These are phyloP conservation scores for Blumeria hordei DNA, from an alignment of 2,329 filamentous ascomycete species.

Conservation along the genomic window DNA sequence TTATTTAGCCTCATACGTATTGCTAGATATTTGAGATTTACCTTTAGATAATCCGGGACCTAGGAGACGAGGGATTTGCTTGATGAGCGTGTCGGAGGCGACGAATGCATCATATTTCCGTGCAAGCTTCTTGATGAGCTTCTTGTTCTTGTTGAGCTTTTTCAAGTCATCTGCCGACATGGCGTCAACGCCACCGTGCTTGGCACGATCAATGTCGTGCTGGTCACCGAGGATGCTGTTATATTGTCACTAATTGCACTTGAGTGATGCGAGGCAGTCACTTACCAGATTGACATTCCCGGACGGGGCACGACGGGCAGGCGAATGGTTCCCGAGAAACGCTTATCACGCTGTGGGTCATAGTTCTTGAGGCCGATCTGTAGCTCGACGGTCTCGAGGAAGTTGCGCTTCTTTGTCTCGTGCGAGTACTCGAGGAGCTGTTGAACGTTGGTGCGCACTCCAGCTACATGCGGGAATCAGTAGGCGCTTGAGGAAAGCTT, in stretches of 20 bases:
- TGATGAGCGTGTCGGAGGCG: slow-evolving; percentile 91
- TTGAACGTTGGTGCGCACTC: slow-evolving; percentile 86
- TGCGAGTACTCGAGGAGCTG: slow-evolving; percentile 87
- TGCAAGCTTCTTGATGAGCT: slow-evolving; percentile 99
- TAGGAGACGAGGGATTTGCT: slow-evolving; percentile 98
- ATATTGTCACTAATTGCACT: slow-evolving; percentile 11
- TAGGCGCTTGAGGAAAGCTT: not conserved
- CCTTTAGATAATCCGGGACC: slow-evolving; percentile 96
- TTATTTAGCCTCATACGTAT: slow-evolving; percentile 9
- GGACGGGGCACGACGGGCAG: slow-evolving; percentile 79
- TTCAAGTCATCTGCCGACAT: slow-evolving; percentile 98
- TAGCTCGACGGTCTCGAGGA: slow-evolving; percentile 81
- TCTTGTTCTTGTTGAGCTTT: slow-evolving; percentile 99
- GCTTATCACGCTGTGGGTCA: slow-evolving; percentile 99
- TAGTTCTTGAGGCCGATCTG: slow-evolving; percentile 97
- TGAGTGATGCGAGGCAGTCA: slow-evolving; percentile 5
- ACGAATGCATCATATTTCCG: slow-evolving; percentile 99
- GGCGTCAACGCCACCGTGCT: slow-evolving; percentile 95
- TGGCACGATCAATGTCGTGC: slow-evolving; percentile 99
- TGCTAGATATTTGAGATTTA: slow-evolving; percentile 20
- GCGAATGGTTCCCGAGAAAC: slow-evolving; percentile 99
- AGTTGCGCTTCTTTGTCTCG: slow-evolving; percentile 95
- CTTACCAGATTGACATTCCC: slow-evolving; percentile 64
- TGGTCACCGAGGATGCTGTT: slow-evolving; percentile 61
- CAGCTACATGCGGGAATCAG: slow-evolving; percentile 29